Evolutionary conservation across 805 yeast genomes (phyloP).

Genomic region (Starmera caribaea): DNA sequence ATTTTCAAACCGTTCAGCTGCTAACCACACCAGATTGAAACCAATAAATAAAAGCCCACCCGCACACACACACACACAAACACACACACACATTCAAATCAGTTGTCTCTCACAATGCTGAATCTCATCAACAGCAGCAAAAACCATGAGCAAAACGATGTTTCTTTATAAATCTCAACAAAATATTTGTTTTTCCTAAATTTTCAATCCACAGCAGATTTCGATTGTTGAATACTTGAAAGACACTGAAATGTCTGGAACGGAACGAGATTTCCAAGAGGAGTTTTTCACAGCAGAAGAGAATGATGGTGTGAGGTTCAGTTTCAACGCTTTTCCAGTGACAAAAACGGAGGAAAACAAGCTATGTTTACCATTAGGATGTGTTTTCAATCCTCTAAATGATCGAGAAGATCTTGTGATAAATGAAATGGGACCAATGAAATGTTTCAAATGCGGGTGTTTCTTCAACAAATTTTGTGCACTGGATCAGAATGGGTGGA

Average conservation of each 20-base stretch:
- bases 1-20: too few relatives aligned
- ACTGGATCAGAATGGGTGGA: slow-evolving; percentile 59
- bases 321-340: slow-evolving; percentile 81
- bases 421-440: slow-evolving; percentile 69
- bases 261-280: slow-evolving; percentile 3
- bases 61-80: too few relatives aligned
- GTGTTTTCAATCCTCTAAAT: slow-evolving; percentile 82
- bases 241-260: neutral
- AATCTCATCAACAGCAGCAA: too few relatives aligned
- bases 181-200: too few relatives aligned
- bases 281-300: slow-evolving; percentile 52
- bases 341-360: slow-evolving; percentile 83
- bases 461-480: slow-evolving; percentile 78
- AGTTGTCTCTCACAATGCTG: too few relatives aligned
- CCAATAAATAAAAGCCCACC: too few relatives aligned
- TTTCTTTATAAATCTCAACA: too few relatives aligned
- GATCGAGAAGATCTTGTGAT: slow-evolving; percentile 65
- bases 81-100: too few relatives aligned
- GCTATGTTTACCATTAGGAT: slow-evolving; percentile 84
- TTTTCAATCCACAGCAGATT: too few relatives aligned
- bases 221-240: too few relatives aligned
- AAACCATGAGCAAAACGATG: too few relatives aligned
- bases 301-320: slow-evolving; percentile 55
- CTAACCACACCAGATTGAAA: too few relatives aligned
- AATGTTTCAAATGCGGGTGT: slow-evolving; percentile 71